A percentile compares a stretch with the other conserved stretches of the same genome.
Evolutionary conservation across 768 basidiomycete genomes (phyloP).

Genomic region (Rhodocollybia butyracea): DNA sequence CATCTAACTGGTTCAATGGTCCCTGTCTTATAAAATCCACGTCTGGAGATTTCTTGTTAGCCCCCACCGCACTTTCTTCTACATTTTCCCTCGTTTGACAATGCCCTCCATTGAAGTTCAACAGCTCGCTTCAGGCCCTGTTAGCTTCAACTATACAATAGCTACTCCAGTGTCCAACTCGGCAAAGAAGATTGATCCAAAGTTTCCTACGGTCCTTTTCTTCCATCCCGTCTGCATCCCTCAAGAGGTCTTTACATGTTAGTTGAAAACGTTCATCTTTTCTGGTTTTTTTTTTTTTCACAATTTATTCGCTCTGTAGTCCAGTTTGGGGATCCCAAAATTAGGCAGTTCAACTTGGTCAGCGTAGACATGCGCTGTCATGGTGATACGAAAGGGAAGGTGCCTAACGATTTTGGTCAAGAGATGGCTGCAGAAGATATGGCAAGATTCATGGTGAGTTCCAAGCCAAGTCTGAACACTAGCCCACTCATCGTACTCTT

Average conservation of each 20-base stretch:
- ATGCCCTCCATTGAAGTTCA: not conserved
- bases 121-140: not conserved
- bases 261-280: slow-evolving; percentile 34
- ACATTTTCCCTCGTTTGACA: too few species aligned
- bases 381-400: slow-evolving; percentile 20
- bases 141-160: slow-evolving; percentile 26
- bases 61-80: too few species aligned
- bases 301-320: slow-evolving; percentile 16
- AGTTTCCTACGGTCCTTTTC: slow-evolving; percentile 34
- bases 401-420: slow-evolving; percentile 17
- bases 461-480: not conserved
- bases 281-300: not conserved
- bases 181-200: slow-evolving; percentile 26
- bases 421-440: slow-evolving; percentile 25
- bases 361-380: slow-evolving; percentile 23
- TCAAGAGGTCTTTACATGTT: too few species aligned
- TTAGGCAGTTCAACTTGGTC: slow-evolving; percentile 27
- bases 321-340: slow-evolving; percentile 30
- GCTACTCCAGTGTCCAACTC: slow-evolving; percentile 30
- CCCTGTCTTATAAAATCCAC: too few species aligned
- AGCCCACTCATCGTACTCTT: not conserved
- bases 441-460: slow-evolving; percentile 22
- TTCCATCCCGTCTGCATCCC: slow-evolving; percentile 29
- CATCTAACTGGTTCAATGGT: too few species aligned
- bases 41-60: too few species aligned